A percentile compares a stretch with the other conserved stretches of the same genome.
These are phyloP conservation scores for Aspergillus ruber DNA, from an alignment of 2,329 filamentous ascomycete genomes.

Conservation along the genomic window DNA sequence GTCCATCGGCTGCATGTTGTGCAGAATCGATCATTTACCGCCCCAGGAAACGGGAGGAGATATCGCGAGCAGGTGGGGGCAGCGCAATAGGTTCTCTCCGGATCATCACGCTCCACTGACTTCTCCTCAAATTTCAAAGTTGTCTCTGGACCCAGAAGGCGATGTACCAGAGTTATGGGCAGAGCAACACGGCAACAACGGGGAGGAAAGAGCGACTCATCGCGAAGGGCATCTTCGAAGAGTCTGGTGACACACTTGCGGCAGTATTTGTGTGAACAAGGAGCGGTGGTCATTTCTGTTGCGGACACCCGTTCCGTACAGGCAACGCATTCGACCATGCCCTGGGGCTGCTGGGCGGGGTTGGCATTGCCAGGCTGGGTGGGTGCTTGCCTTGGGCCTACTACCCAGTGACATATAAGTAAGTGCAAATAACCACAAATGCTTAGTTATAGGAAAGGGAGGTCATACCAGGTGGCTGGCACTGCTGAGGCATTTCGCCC, in stretches of 20 bases:
- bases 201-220: constrained; percentile 22
- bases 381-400: too few species aligned
- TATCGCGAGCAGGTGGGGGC: constrained; percentile 16
- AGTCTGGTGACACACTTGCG: constrained; percentile 11
- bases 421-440: neutral
- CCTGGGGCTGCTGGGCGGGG: neutral
- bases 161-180: constrained; percentile 3
- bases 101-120: constrained; percentile 16
- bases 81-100: constrained; percentile 21
- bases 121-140: constrained; percentile 13
- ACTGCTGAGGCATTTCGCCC: neutral
- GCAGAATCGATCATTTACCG: neutral
- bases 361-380: neutral
- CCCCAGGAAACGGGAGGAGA: constrained; percentile 12
- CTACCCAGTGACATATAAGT: too few species aligned
- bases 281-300: neutral
- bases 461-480: neutral
- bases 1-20: neutral
- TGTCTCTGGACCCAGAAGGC: constrained; percentile 6
- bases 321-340: constrained; percentile 1
- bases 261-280: constrained; percentile 19
- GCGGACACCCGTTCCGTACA: constrained; percentile 2
- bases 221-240: constrained; percentile 12
- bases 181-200: constrained; percentile 20
- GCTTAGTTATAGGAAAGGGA: neutral